These are phyloP conservation scores for Lactarius sp. DNA, from an alignment of 768 basidiomycete genomes.

Conservation along the genomic window DNA sequence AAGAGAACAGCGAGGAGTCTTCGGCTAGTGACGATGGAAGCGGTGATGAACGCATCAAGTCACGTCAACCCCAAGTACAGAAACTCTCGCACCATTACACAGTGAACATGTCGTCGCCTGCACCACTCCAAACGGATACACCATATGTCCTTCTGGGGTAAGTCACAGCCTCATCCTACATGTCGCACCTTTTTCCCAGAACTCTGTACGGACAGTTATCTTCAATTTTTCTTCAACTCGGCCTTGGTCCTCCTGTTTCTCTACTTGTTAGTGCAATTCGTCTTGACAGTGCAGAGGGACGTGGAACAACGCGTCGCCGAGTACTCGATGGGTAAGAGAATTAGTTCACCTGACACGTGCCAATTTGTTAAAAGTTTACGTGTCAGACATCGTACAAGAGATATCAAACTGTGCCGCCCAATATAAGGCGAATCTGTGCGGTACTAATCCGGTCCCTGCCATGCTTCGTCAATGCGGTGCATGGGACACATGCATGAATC, in stretches of 20 bases:
- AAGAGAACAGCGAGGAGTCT: constrained; percentile 35
- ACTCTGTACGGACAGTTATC: constrained; percentile 49
- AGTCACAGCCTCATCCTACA: constrained; percentile 31
- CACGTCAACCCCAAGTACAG: constrained; percentile 36
- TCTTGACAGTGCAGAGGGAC: constrained; percentile 85
- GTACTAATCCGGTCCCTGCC: constrained; percentile 69
- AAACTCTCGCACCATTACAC: constrained; percentile 79
- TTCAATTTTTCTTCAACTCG: constrained; percentile 93
- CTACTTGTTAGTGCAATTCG: constrained; percentile 81
- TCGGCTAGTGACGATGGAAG: constrained; percentile 47
- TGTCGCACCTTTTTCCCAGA: constrained; percentile 18
- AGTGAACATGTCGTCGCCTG: constrained; percentile 66
- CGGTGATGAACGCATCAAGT: constrained; percentile 28
- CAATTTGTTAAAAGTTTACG: constrained; percentile 9
- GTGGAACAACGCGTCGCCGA: constrained; percentile 83
- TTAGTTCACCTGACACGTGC: constrained; percentile 4
- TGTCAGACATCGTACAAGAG: constrained; percentile 82
- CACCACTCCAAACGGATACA: constrained; percentile 51
- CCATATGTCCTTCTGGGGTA: constrained; percentile 88
- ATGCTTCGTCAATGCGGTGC: constrained; percentile 81
- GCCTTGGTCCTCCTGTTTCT: constrained; percentile 78
- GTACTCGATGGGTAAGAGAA: constrained; percentile 74
- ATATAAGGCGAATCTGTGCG: constrained; percentile 81
- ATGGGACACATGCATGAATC: constrained; percentile 95
- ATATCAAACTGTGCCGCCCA: constrained; percentile 81